Evolutionary conservation across 805 yeast species (phyloP).

Genomic region (Candida coquimbonensis): DNA sequence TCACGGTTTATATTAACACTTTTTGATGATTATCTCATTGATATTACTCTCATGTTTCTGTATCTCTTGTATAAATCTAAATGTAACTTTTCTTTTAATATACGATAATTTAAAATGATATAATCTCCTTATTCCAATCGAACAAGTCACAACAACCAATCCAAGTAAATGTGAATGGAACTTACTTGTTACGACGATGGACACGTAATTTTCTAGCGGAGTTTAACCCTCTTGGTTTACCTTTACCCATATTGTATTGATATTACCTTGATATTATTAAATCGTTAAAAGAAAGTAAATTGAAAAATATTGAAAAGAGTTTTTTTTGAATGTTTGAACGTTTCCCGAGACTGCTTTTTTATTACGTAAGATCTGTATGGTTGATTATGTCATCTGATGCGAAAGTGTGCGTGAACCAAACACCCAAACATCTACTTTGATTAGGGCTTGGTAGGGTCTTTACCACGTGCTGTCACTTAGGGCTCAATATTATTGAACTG

Average conservation of each 20-base stretch:
- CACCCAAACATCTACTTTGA: neutral
- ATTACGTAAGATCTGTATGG: neutral
- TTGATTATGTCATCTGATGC: neutral
- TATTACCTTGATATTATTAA: conserved; percentile 8
- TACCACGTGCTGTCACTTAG: neutral
- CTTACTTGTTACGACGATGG: conserved; percentile 95
- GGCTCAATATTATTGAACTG: too few species aligned
- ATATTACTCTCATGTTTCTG: too few species aligned
- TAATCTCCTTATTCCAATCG: too few species aligned
- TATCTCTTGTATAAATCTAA: too few species aligned
- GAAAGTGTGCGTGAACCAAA: neutral
- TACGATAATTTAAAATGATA: too few species aligned
- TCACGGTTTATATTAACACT: too few species aligned
- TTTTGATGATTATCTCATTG: too few species aligned
- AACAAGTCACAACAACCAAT: too few species aligned
- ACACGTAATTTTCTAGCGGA: conserved; percentile 99
- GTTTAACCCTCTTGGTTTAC: conserved; percentile 99
- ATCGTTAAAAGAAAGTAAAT: neutral
- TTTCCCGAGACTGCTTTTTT: neutral
- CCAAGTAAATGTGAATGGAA: conserved; percentile 9
- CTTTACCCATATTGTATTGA: conserved; percentile 83
- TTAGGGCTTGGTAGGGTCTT: neutral
- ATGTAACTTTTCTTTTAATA: too few species aligned
- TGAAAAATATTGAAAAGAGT: conserved; percentile 7
- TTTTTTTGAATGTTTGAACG: conserved; percentile 2